Base-by-base conservation (phyloP, 768 basidiomycete genomes). In the Sistotremastrum suecicum region DNA sequence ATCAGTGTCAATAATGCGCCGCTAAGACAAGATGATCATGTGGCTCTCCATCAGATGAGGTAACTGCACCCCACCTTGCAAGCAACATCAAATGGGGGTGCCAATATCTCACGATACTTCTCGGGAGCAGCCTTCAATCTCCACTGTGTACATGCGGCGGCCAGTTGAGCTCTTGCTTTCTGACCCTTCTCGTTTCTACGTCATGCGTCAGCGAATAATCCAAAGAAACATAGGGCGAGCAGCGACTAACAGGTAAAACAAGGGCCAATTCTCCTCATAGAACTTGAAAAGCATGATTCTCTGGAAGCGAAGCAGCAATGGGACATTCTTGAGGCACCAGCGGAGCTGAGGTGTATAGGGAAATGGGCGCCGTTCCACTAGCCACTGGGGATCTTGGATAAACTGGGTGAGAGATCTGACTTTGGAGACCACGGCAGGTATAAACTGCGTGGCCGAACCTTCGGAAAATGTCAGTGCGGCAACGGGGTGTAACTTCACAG, bases 1-100 rank as follows among this genome's bases (percentile, higher is more conserved):
- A 28, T 49, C 44, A 7, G 39, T 9, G 40, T 58, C 57, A 38
- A 54, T 53, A 3, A 58, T 50, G 5, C 57, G 51, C 3, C 57
- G 50, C 56, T 57, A 40, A 11, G 3, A 7, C 35, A 33, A 4
- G 12, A n/a, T 38, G 7, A n/a, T 32, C n/a, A 30, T 35, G 29
- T 32, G 7, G 30, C 4, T 29, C 12, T 5, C 6, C 10, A 1
- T 28, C 9, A 33, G 4, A 20, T 7, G 4, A 3, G 6, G 33
- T 31, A 35, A 7, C 6, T 10, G 28, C n/a, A n/a, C 32, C 32
- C 2, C 7, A 45, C 49, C 47, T 56, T 58, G 41, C 53, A 55
- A 2, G 40, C 53, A 5, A 58, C 39, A 32, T 50, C 48, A 41
- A 50, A 58, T 29, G 54, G 48, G 5, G 57, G 52, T 9, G 45